Base-by-base conservation (phyloP, 2,329 filamentous ascomycete genomes). In the Penicillium sp. region DNA sequence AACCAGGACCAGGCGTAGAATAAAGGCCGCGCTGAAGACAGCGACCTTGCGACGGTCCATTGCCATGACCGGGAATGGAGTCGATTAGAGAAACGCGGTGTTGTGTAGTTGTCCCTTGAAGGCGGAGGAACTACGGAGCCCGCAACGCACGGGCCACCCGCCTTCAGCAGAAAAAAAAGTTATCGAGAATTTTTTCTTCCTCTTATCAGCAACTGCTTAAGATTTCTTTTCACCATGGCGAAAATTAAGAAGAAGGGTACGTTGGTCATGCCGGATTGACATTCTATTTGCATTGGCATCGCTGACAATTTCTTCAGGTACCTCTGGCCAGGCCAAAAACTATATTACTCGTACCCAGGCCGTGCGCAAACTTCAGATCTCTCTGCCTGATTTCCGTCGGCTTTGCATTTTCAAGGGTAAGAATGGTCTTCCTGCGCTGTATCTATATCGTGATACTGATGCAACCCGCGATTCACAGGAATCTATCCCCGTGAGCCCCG, bases 401-500 rank as follows among this genome's bases (percentile, higher is more conserved):
- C 81, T 98, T 69, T 98, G 93, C 77, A 98, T 98, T 72, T 98
- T 95, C 86, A 97, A 97, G 79, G 93, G 81, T 79, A 66, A 56
- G 35, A 41, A 20, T 10, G 8, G 15, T 37, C 2, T 6, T 37
- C 18, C 9, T 24, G 45, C 10, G 18, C 6, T 50, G 9, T 40
- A n/a, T n/a, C 1, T 1, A n/a, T 29, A 15, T 27, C 38, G 39
- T 32, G 45, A 55, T 49, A 10, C 47, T 63, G 48, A 65, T 57
- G 12, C 25, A 15, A 27, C 42, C 39, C 50, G 35, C 32, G 41
- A 45, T 47, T 24, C 43, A 29, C 20, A 81, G 79, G 91, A 64
- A 97, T 98, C 71, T 98, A 96, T 75, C 93, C 93, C 59, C 88
- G 93, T 66, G 93, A 98, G 78, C 93, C 93, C 57, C 84, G 93